phyloP scores from a whole-genome alignment of 2,329 filamentous ascomycete species.

The Claviceps maximensis region DNA sequence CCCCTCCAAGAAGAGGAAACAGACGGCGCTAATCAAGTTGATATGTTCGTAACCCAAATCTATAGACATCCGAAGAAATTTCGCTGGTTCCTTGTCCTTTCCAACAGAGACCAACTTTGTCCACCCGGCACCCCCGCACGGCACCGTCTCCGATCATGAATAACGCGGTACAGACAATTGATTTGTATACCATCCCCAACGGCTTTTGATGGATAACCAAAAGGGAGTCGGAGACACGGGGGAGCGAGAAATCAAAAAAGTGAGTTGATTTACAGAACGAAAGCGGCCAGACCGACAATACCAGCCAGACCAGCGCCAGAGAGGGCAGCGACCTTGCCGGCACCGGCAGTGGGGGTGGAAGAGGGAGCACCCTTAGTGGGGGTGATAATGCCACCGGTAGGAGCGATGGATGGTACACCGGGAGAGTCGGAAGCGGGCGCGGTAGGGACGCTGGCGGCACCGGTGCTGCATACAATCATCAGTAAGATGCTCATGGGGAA shows the following conservation, averaged over 20 bases:
- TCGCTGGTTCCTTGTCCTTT: conserved; percentile 7
- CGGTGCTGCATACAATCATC: neutral
- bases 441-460: neutral
- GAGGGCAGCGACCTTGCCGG: conserved; percentile 41
- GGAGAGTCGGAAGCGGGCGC: neutral
- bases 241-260: conserved; percentile 19
- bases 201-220: too few species aligned
- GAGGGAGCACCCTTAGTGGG: conserved; percentile 20
- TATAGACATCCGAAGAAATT: conserved; percentile 22
- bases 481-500: neutral
- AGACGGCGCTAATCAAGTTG: conserved; percentile 6
- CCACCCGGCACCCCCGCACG: too few species aligned
- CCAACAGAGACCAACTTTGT: too few species aligned
- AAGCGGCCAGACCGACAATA: conserved; percentile 45
- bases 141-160: too few species aligned
- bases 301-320: conserved; percentile 47
- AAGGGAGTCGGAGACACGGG: conserved; percentile 2
- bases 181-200: too few species aligned
- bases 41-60: conserved; percentile 23
- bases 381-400: conserved; percentile 2
- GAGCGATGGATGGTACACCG: conserved; percentile 6
- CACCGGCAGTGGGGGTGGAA: conserved; percentile 37
- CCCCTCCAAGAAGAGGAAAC: neutral
- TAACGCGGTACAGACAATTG: neutral
- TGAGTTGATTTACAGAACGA: conserved; percentile 40